Percentiles rank a stretch among this genome's conserved stretches.
These are phyloP conservation scores for Tetracentron sinense DNA, from an alignment of 164 flowering plant genomes.

Conservation along the genomic window DNA sequence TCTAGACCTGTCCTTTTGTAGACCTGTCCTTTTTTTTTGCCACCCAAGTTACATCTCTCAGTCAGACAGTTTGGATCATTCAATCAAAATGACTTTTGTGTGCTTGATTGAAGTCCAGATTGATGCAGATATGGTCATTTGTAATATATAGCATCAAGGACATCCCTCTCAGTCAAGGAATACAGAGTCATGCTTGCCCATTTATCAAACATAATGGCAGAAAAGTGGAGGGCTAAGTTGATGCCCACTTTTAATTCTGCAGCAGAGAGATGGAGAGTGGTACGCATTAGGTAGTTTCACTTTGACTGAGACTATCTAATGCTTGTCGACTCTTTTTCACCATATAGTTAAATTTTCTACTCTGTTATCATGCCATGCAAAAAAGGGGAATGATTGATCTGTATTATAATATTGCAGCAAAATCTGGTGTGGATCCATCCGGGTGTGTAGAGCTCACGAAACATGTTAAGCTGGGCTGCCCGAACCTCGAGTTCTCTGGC, in stretches of 20 bases:
- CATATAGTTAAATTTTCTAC: not conserved
- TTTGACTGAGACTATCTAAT: too few species aligned
- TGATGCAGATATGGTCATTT: not conserved
- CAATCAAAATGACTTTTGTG: not conserved
- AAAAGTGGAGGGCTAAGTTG: too few species aligned
- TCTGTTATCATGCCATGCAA: not conserved
- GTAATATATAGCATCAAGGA: not conserved
- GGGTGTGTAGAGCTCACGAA: conserved; percentile 66
- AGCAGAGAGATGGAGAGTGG: too few species aligned
- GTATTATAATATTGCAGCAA: conserved; percentile 50
- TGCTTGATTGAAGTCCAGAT: not conserved
- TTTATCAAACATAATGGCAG: not conserved
- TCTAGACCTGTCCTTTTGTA: too few species aligned
- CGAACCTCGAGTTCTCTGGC: conserved; percentile 82
- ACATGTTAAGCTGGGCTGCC: conserved; percentile 61
- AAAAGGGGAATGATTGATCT: not conserved
- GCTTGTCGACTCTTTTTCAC: not conserved
- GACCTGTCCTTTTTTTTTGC: too few species aligned
- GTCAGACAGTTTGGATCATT: not conserved
- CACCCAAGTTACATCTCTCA: too few species aligned
- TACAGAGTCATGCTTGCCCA: not conserved
- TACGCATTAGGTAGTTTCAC: too few species aligned
- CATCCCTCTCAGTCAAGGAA: not conserved
- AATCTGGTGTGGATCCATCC: conserved; percentile 81
- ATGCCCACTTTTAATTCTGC: too few species aligned